A percentile compares a stretch with the other conserved stretches of the same genome.
phyloP scores from a whole-genome alignment of 2,329 filamentous ascomycete species.

The Aspergillus tubingensis region DNA sequence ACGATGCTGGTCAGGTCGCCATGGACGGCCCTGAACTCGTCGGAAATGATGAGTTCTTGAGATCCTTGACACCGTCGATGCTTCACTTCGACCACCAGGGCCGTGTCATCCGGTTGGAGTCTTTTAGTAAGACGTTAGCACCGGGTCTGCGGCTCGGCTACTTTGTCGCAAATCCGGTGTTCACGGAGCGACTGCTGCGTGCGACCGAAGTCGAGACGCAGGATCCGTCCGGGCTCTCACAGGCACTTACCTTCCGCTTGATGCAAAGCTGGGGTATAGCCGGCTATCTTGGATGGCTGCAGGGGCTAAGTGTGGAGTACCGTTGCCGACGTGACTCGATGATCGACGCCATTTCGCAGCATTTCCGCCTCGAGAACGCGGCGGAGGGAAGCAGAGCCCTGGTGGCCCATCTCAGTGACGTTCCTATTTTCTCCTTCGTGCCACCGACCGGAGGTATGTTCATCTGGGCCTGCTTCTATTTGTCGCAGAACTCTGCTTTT shows the following conservation, averaged over 20 bases:
- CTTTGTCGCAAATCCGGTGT: neutral
- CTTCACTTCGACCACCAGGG: neutral
- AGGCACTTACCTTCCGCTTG: neutral
- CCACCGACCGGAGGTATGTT: neutral
- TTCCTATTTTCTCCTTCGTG: neutral
- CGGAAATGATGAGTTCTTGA: neutral
- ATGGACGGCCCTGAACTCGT: neutral
- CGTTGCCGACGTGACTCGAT: neutral
- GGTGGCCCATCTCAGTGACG: neutral
- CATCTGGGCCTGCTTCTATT: neutral
- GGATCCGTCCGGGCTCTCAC: neutral
- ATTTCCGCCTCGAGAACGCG: neutral
- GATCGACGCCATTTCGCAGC: neutral
- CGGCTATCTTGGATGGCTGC: neutral
- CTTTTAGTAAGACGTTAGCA: neutral
- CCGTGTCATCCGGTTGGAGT: neutral
- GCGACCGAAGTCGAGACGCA: conserved; percentile 1
- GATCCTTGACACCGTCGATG: neutral
- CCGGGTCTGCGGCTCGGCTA: neutral
- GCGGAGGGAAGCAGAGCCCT: neutral
- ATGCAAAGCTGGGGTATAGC: neutral
- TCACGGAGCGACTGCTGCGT: neutral
- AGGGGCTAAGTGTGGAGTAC: neutral
- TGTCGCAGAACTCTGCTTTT: neutral
- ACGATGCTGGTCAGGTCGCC: neutral